phyloP scores from a whole-genome alignment of 345 rosid species.

The Arabidopsis thaliana region TAIR10.1 NC_003070.9:5168501-5169000 shows the following conservation, averaged over 20 bases:
- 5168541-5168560: not conserved
- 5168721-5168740: constrained; percentile 81
- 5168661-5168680: constrained; percentile 38
- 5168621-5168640: constrained; percentile 17
- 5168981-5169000: constrained; percentile 80
- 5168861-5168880: constrained; percentile 84
- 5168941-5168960: constrained; percentile 73
- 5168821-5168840: constrained; percentile 92
- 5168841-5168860: constrained; percentile 96
- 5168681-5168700: constrained; percentile 51
- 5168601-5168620: constrained; percentile 33
- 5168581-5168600: constrained; percentile 12
- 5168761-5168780: constrained; percentile 81
- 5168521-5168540: not conserved
- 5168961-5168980: constrained; percentile 84
- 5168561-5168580: constrained; percentile 28
- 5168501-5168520: constrained; percentile 3
- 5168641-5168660: constrained; percentile 37
- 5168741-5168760: constrained; percentile 59
- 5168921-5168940: constrained; percentile 82
- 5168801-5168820: constrained; percentile 63
- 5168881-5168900: constrained; percentile 69
- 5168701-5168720: constrained; percentile 72
- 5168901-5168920: constrained; percentile 47
- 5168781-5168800: constrained; percentile 58